Percentiles rank a stretch among this genome's conserved stretches.
phyloP scores from a whole-genome alignment of 2,329 filamentous ascomycete species.

The Hypoxylon rubiginosum region DNA sequence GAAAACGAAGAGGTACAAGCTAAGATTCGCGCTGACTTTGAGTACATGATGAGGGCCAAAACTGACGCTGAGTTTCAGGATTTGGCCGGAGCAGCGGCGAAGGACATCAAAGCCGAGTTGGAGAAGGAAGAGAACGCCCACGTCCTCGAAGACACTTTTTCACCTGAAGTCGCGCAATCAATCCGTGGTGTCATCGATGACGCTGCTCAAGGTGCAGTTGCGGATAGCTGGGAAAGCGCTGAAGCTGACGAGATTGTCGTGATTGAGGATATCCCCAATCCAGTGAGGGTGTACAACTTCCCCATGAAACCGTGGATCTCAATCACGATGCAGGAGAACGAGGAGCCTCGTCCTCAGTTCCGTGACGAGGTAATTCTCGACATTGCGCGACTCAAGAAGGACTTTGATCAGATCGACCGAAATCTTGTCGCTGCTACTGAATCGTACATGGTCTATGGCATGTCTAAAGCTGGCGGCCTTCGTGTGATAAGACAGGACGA shows the following conservation, averaged over 20 bases:
- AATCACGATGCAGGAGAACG: conserved; percentile 77
- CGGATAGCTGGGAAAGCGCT: conserved; percentile 93
- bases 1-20: conserved; percentile 64
- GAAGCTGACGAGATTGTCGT: conserved; percentile 77
- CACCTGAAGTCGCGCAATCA: conserved; percentile 65
- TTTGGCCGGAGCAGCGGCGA: conserved; percentile 61
- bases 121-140: conserved; percentile 67
- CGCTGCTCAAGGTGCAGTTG: conserved; percentile 71
- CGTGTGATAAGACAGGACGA: conserved; percentile 95
- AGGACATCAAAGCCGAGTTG: conserved; percentile 66
- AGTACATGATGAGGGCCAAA: conserved; percentile 64
- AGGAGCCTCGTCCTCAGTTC: conserved; percentile 73
- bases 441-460: conserved; percentile 93
- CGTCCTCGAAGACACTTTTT: conserved; percentile 66
- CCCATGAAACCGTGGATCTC: conserved; percentile 97
- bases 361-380: conserved; percentile 87
- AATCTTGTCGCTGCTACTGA: conserved; percentile 91
- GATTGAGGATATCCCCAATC: conserved; percentile 74
- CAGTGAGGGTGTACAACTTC: conserved; percentile 91
- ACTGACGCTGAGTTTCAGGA: conserved; percentile 68
- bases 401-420: conserved; percentile 96
- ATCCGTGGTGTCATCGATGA: conserved; percentile 67
- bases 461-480: conserved; percentile 92
- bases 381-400: conserved; percentile 94
- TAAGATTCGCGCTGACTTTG: conserved; percentile 63